These are phyloP conservation scores for Eutrema yunnanense DNA, from an alignment of 345 rosid genomes.

Conservation along the genomic window DNA sequence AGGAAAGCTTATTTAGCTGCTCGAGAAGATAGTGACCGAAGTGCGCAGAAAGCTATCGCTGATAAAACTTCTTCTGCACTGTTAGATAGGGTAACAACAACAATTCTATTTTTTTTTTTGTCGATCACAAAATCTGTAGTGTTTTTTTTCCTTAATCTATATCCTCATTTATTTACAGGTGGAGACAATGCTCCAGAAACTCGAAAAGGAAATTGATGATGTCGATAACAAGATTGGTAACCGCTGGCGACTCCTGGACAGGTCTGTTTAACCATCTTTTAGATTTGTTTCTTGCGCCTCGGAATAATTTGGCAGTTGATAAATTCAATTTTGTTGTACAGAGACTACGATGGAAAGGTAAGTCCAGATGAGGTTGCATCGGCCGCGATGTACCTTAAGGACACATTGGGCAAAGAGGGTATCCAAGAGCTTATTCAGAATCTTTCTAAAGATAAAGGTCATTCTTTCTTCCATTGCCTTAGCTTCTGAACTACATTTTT, in stretches of 20 bases:
- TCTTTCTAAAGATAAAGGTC: slow-evolving; percentile 85
- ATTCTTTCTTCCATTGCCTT: neutral
- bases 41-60: slow-evolving; percentile 52
- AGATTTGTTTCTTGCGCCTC: neutral
- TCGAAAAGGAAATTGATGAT: slow-evolving; percentile 94
- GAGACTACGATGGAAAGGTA: slow-evolving; percentile 94
- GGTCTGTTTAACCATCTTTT: slow-evolving; percentile 37
- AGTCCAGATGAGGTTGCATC: slow-evolving; percentile 92
- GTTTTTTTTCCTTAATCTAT: neutral
- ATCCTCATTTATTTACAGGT: slow-evolving; percentile 42
- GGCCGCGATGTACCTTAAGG: slow-evolving; percentile 78
- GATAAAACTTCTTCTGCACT: slow-evolving; percentile 83
- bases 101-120: neutral
- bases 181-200: slow-evolving; percentile 91
- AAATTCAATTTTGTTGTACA: slow-evolving; percentile 25
- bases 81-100: slow-evolving; percentile 55
- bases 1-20: slow-evolving; percentile 85
- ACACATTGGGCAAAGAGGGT: slow-evolving; percentile 83
- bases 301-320: neutral
- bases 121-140: neutral
- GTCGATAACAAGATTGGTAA: slow-evolving; percentile 96
- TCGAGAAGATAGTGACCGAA: slow-evolving; percentile 64
- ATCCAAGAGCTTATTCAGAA: slow-evolving; percentile 81
- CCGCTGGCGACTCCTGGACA: slow-evolving; percentile 86
- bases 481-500: neutral